Evolutionary conservation across 2,329 filamentous ascomycete species (phyloP), one percentile per base, ranked within the genome.

Genomic region (Cladosporium austrohemisphaericum): DNA sequence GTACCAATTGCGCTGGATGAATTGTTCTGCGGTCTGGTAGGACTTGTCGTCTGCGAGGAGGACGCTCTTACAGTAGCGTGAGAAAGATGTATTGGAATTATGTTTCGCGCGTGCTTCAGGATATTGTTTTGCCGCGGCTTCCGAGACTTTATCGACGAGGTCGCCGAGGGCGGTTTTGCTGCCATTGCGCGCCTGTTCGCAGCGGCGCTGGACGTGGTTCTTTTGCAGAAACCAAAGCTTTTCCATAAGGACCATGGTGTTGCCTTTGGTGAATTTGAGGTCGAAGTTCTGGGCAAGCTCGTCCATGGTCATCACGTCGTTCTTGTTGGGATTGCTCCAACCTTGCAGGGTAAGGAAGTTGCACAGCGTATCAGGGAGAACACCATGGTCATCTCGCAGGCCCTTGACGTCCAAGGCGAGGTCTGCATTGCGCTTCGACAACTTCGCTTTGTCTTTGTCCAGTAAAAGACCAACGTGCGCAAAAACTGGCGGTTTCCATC

Each of bases 311-410:
- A 92, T 81, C 16, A 90, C 71, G 61, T 94, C 86, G n/a, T 76
- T 78, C 41, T 78, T 80, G 52, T 76, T 67, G 20, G 73, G 72
- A 61, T 90, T 85, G 22, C 83, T 86, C 89, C 90, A 95, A 19
- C 90, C 90, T 1, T 96, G 74, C 13, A 97, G 75, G 1, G 88
- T 85, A 6, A 91, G 81, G 73, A 94, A 97, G 64, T 96, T 95
- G 25, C 76, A 71, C n/a, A 88, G 64, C 0, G 79, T 74, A 52
- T 84, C 80, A 0, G 85, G 77, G 45, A 86, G 77, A 37, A 84
- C 73, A 19, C 79, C 81, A 56, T 77, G 70, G 19, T 73, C 66
- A 32, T 80, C 72, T 52, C 76, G 74, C 62, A 80, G 82, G 11
- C 73, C 72, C 4, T 72, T 67, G 23, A 86, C 76, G 58, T 85